These are phyloP conservation scores for Vaccinium macrocarpon DNA, from an alignment of 148 eudicot species.

Conservation along the genomic window DNA sequence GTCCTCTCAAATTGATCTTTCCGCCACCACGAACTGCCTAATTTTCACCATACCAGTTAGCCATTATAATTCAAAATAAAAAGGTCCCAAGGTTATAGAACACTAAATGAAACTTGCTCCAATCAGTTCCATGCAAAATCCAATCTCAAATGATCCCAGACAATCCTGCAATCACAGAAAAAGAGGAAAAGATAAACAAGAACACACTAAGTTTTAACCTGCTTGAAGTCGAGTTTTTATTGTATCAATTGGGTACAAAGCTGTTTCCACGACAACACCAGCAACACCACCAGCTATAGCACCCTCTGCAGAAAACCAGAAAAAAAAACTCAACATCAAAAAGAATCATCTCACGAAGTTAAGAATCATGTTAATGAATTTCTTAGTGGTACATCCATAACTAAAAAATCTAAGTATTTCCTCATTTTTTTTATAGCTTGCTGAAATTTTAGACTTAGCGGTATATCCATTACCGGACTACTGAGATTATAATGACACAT, in stretches of 20 bases:
- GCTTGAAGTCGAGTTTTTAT: slow-evolving; percentile 91
- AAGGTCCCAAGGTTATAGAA: not conserved
- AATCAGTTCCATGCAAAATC: not conserved
- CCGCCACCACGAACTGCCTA: slow-evolving; percentile 72
- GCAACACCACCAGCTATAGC: slow-evolving; percentile 87
- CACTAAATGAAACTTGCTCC: not conserved
- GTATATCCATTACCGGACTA: not conserved
- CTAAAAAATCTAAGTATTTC: not conserved
- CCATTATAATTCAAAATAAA: not conserved
- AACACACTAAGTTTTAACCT: slow-evolving; percentile 36
- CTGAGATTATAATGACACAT: not conserved
- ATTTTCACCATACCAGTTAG: slow-evolving; percentile 19
- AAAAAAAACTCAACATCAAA: not conserved
- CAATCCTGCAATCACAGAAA: not conserved
- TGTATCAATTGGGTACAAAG: slow-evolving; percentile 80
- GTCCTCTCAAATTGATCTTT: slow-evolving; percentile 60
- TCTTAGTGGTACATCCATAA: not conserved
- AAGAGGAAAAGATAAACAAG: not conserved
- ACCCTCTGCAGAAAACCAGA: slow-evolving; percentile 49
- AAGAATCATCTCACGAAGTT: slow-evolving; percentile 10
- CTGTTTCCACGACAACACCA: slow-evolving; percentile 77
- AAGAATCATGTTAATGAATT: not conserved
- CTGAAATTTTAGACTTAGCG: too few species aligned
- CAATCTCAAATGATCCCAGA: not conserved
- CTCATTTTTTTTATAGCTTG: not conserved